Evolutionary conservation across 1,284 basidiomycete genomes (phyloP), one percentile per base, ranked within the genome.

Genomic region (Xanthoconium separans): DNA sequence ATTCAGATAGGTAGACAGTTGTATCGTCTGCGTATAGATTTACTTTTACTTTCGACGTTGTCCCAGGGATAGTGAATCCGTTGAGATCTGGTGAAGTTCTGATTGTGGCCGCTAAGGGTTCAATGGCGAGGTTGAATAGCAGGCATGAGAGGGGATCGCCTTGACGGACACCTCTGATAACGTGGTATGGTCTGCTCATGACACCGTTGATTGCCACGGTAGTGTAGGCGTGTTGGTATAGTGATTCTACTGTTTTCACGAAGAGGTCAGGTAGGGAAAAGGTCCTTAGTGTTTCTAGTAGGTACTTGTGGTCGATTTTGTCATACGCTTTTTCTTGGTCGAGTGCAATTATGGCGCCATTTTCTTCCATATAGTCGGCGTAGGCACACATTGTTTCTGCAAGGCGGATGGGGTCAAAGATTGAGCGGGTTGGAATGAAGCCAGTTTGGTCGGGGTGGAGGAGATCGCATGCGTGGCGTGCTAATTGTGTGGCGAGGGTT

Each of bases 21-120:
- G 53, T 65, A 16, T 65, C 53, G 4, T 65, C 61, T 2, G 53
- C 51, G 24, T 55, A 61, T 0, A 61, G 20, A 33, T 61, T 59
- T 0, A 59, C 5, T 20, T 31, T 49, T 0, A 50, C 12, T 1
- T 2, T 27, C 1, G 2, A 20, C 0, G n/a, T 22, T 6, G 8
- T 30, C 3, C 22, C 24, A 0, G 36, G 40, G 1, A 24, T 42
- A 15, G 4, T 11, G 33, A 4, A 54, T 0, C 58, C 50, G 0
- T 1, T 27, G 0, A 61, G 20, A 2, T 47, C 3, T 0, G 47
- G 54, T 2, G 53, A 0, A 2, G 34, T 51, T 0, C 30, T 3
- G 10, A 61, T 33, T 0, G 8, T 7, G 5, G 33, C 33, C 4
- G 33, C 33, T 7, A 33, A 13, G 5, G 13, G 33, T 33, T 33